Conservation (phyloP, 345 rosid species). For the Geranium brycei region DNA sequence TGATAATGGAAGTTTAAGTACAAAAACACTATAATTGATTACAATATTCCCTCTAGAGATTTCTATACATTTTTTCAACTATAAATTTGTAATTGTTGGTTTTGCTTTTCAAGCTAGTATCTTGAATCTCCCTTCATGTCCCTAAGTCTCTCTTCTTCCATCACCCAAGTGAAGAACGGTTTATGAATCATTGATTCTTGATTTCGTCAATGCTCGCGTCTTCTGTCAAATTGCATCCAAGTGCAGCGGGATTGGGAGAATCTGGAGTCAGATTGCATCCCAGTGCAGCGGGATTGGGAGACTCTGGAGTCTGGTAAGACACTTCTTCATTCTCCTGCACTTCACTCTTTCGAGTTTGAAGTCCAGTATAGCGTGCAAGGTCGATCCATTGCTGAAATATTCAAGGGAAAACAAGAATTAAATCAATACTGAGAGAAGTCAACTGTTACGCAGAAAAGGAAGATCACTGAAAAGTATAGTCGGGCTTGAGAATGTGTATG, state of each 20-base stretch:
- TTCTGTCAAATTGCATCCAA: constrained; percentile 40
- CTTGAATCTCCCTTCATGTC: too few relatives aligned
- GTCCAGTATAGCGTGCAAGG: constrained; percentile 72
- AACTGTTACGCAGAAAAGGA: too few relatives aligned
- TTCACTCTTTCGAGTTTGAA: constrained; percentile 46
- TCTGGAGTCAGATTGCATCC: constrained; percentile 38
- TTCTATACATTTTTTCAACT: too few relatives aligned
- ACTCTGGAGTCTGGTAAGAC: constrained; percentile 28
- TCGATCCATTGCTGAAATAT: constrained; percentile 86
- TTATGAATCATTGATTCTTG: constrained; percentile 34
- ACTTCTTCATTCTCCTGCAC: constrained; percentile 7
- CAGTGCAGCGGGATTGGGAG: constrained; percentile 24
- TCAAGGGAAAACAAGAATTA: constrained; percentile 9
- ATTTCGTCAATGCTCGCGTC: constrained; percentile 50
- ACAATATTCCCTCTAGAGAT: too few relatives aligned
- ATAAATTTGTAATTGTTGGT: too few relatives aligned
- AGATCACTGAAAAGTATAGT: too few relatives aligned
- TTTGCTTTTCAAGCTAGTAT: too few relatives aligned
- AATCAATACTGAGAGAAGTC: neutral
- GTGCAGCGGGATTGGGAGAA: constrained; percentile 23
- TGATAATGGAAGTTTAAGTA: neutral
- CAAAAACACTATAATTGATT: too few relatives aligned
- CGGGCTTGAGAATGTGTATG: too few relatives aligned
- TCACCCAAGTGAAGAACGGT: neutral
- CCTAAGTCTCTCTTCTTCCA: neutral